A percentile compares a stretch with the other conserved stretches of the same genome.
phyloP scores from a whole-genome alignment of 768 basidiomycete genomes.

The Mycena kentingensis region DNA sequence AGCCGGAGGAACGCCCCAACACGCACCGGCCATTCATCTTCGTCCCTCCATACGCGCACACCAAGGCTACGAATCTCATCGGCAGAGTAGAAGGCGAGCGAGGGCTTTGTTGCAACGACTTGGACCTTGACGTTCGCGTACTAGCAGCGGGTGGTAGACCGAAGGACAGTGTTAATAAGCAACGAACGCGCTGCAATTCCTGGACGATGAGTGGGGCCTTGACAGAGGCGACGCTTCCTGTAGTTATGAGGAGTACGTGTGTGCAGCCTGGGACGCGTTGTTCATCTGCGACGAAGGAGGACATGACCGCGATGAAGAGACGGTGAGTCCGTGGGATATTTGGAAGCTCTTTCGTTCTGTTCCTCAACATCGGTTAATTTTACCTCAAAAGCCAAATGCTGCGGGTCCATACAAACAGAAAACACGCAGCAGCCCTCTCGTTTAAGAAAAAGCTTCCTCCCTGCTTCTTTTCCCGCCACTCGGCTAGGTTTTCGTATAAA shows the following conservation, averaged over 20 bases:
- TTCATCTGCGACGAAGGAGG: conserved; percentile 44
- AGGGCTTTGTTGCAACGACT: conserved; percentile 78
- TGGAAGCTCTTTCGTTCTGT: not conserved
- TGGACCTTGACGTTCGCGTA: conserved; percentile 75
- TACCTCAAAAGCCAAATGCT: too few species aligned
- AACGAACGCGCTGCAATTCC: conserved; percentile 61
- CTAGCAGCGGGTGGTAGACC: conserved; percentile 41
- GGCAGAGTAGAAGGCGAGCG: conserved; percentile 74
- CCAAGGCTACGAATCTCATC: conserved; percentile 52
- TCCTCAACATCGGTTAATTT: not conserved
- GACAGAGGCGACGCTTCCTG: conserved; percentile 95
- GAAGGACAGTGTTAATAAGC: not conserved
- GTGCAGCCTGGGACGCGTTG: conserved; percentile 45
- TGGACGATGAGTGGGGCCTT: conserved; percentile 89
- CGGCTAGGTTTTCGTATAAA: not conserved
- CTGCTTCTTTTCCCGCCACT: too few species aligned
- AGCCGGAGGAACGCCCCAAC: not conserved
- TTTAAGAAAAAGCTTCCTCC: too few species aligned
- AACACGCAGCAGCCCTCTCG: too few species aligned
- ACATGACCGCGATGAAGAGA: conserved; percentile 10
- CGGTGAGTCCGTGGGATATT: not conserved
- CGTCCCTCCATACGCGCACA: conserved; percentile 81
- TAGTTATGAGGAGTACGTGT: conserved; percentile 83
- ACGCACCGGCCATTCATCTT: conserved; percentile 91
- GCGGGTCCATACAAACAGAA: too few species aligned